A percentile compares a stretch with the other conserved stretches of the same genome.
Conservation (phyloP, 805 yeast genomes). For the Lipomyces kockii region DNA sequence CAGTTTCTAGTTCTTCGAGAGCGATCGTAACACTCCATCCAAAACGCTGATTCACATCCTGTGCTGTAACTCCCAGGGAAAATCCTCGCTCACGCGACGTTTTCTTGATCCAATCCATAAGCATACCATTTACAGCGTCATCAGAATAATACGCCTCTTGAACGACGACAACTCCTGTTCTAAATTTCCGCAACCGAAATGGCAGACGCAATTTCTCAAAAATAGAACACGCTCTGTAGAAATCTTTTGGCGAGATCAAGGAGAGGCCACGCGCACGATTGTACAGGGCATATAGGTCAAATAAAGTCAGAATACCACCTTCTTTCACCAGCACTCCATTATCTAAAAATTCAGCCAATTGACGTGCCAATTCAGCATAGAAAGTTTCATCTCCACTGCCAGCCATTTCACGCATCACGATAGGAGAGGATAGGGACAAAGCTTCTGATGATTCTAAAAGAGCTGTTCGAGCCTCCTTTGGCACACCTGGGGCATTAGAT, state of each 20-base stretch:
- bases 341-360: constrained; percentile 70
- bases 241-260: constrained; percentile 69
- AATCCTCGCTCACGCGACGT: constrained; percentile 16
- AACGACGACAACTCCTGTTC: constrained; percentile 49
- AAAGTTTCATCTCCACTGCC: constrained; percentile 43
- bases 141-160: constrained; percentile 47
- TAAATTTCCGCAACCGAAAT: constrained; percentile 50
- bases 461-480: constrained; percentile 46
- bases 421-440: constrained; percentile 43
- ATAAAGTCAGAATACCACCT: constrained; percentile 63
- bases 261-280: constrained; percentile 68
- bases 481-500: constrained; percentile 43
- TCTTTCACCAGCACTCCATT: constrained; percentile 52
- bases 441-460: constrained; percentile 44
- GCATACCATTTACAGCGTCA: constrained; percentile 47
- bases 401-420: constrained; percentile 47
- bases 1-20: constrained; percentile 63
- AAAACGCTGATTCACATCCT: constrained; percentile 20
- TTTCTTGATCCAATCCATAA: constrained; percentile 40
- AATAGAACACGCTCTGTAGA: constrained; percentile 61
- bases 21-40: constrained; percentile 69
- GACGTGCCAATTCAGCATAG: constrained; percentile 69
- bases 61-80: constrained; percentile 52
- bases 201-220: constrained; percentile 66
- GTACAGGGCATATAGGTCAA: constrained; percentile 66